Evolutionary conservation across 2,329 filamentous ascomycete genomes (phyloP), one percentile per base, ranked within the genome.

Genomic region (Sclerotinia spermophila): DNA sequence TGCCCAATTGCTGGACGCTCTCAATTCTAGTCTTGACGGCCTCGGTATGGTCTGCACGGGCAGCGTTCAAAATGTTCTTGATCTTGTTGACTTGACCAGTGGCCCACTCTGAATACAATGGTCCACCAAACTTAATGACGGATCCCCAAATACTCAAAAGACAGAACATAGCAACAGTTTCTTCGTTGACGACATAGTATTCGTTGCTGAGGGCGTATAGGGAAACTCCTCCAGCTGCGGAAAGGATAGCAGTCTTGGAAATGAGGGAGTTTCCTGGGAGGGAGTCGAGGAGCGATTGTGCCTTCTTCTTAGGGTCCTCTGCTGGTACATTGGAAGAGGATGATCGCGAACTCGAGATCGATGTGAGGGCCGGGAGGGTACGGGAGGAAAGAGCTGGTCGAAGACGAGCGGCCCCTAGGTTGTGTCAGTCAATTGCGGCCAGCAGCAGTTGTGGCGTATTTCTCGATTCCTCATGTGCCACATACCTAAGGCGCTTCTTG

Each of bases 151-250:
- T 92, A 81, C 91, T 93, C 81, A 98, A 86, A 79, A 99, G 87
- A 83, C 92, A 96, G 85, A 99, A 89, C 76, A 93, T 92, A 80
- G 97, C 92, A 81, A 99, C 92, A 75, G 94, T 92, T 87, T 99
- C 96, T 88, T 99, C 96, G 86, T 99, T 99, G 84, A 99, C 88
- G 82, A 99, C 94, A 85, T 97, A 98, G 87, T 98, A 94, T 89
- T 99, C 96, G 86, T 97, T 99, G 90, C 92, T 96, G 85, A 99
- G 94, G 80, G 94, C 96, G 81, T 96, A 97, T 82, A 97, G 88
- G 80, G 92, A 94, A 78, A 97, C 84, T 84, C 92, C 95, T 80
- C 96, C 93, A 76, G 91, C 91, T 79, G 93, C 94, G 81, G 95
- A 98, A 80, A 99, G 91, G 81, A 97, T 95, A 80, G 96, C 96